Base-by-base conservation (phyloP, 495 filamentous ascomycete species). In the Trichocladium antarcticum region DNA sequence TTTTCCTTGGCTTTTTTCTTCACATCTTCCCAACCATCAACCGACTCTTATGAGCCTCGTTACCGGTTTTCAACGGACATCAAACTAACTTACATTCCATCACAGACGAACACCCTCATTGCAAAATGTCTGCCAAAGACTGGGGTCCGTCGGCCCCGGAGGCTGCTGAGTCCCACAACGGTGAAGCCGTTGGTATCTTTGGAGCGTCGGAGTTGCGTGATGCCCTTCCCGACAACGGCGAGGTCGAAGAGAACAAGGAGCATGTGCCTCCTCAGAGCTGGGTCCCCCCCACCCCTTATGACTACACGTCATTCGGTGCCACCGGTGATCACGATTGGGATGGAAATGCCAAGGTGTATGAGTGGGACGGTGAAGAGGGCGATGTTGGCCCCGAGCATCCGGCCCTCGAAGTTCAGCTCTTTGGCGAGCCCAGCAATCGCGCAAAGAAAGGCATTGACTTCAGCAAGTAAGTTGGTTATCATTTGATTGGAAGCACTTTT, bases 331-430 rank as follows among this genome's bases (percentile, higher is more conserved):
- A 53, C 15, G 43, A 64, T 36, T 66, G 70, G 66, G 60, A 67
- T 42, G 38, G 64, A 12, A 77, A 75, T 47, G 81, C 81, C 21
- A 57, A 56, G 1, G 74, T 81, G 14, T 97, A 98, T 49, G 82
- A 93, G 60, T 96, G 85, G 84, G 73, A 80, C 9, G 86, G 86
- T 2, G 87, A 94, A 5, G 83, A 74, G 52, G 92, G 89, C 10
- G 89, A 98, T 43, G 68, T 97, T 41, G 89, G 81, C 24, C 92
- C 90, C 5, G 65, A 64, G 34, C 68, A 78, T 53, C 65, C 72
- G 0, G 74, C 75, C 34, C 77, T 98, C 0, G 88, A 98, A 68
- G 40, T 72, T 6, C 62, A 78, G 54, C 77, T 96, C 6, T 98
- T 92, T 57, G 74, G 78, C 5, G 62, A 67, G 10, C 50, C 73